Conservation (phyloP, 2,329 filamentous ascomycete species). For the Tolypocladium sp. region DNA sequence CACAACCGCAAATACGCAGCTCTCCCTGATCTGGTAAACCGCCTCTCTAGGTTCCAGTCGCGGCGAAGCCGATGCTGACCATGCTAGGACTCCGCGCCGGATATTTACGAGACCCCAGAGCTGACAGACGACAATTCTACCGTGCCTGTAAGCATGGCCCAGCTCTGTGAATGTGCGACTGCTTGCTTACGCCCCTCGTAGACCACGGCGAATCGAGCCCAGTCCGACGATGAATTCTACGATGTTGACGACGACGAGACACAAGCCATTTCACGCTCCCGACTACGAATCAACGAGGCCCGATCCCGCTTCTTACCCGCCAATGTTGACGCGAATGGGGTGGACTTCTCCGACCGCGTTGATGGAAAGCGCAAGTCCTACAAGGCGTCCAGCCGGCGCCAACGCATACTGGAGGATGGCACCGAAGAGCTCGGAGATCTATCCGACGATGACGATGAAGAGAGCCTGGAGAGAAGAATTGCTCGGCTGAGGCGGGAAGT, state of each 20-base stretch:
- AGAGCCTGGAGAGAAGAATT: conserved; percentile 69
- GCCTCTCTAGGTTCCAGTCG: conserved; percentile 1
- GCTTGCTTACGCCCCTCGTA: conserved; percentile 20
- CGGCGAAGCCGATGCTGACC: conserved; percentile 11
- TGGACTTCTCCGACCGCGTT: conserved; percentile 86
- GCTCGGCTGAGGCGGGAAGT: conserved; percentile 77
- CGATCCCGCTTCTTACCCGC: conserved; percentile 70
- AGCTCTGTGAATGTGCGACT: neutral
- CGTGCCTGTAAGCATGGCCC: conserved; percentile 52
- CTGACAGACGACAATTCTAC: conserved; percentile 86
- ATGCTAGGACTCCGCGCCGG: conserved; percentile 73
- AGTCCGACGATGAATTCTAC: conserved; percentile 54
- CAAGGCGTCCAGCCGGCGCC: conserved; percentile 60
- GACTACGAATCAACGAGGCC: conserved; percentile 69
- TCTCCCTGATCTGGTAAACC: conserved; percentile 63
- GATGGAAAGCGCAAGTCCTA: conserved; percentile 77
- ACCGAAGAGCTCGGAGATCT: conserved; percentile 63
- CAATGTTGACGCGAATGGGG: conserved; percentile 65
- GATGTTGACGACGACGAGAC: conserved; percentile 55
- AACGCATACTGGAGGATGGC: conserved; percentile 52
- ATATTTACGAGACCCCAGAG: conserved; percentile 94
- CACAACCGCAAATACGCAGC: conserved; percentile 75
- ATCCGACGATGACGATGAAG: conserved; percentile 68
- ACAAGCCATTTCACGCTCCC: conserved; percentile 64
- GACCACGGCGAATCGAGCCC: conserved; percentile 46